Evolutionary conservation across 768 basidiomycete genomes (phyloP).

Genomic region (Mycena polygramma): DNA sequence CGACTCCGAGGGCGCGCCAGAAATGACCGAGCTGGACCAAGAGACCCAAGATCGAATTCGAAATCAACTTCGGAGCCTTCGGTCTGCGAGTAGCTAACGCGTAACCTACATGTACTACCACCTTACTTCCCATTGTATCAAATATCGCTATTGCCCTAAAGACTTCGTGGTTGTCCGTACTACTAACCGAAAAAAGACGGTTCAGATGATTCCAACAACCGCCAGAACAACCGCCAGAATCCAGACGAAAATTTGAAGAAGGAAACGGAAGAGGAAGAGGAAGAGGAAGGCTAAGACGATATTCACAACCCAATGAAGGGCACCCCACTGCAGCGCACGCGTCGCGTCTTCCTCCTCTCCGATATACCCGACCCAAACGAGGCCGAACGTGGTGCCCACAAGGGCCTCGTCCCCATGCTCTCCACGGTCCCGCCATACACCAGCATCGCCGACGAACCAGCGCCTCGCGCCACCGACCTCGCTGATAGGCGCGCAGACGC

Average conservation of each 20-base stretch:
- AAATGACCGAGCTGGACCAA: not conserved
- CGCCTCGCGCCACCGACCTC: not conserved
- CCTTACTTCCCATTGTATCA: too few relatives aligned
- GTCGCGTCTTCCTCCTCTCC: conserved; percentile 16
- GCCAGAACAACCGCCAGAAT: not conserved
- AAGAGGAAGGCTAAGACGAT: not conserved
- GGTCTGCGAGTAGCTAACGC: not conserved
- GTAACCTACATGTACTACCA: too few relatives aligned
- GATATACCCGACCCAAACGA: conserved; percentile 12
- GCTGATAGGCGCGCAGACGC: not conserved
- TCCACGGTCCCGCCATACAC: not conserved
- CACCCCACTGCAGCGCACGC: too few relatives aligned
- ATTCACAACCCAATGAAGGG: not conserved
- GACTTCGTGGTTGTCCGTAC: too few relatives aligned
- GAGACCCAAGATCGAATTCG: not conserved
- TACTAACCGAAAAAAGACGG: too few relatives aligned
- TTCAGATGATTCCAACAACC: not conserved
- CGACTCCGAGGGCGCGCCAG: not conserved
- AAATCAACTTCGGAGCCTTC: not conserved
- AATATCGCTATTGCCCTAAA: too few relatives aligned
- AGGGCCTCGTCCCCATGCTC: not conserved
- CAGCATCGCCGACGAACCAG: conserved; percentile 15
- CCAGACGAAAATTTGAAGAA: not conserved
- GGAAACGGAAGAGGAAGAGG: not conserved
- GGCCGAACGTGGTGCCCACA: not conserved